phyloP scores from a whole-genome alignment of 2,329 filamentous ascomycete genomes.

The Chlorencoelia australis region DNA sequence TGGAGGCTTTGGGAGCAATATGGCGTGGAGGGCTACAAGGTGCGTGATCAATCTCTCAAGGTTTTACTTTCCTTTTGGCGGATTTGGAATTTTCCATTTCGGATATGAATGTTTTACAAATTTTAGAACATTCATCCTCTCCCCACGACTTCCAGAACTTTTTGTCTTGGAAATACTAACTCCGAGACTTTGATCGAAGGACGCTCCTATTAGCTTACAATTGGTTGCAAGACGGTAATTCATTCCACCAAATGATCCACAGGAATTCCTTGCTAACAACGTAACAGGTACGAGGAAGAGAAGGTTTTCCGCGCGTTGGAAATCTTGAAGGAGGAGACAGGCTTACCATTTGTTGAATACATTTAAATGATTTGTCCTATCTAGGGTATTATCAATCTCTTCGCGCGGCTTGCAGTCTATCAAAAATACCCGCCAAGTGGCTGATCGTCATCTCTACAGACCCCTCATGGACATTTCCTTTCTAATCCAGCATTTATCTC shows the following conservation, averaged over 20 bases:
- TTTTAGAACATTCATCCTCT: too few species aligned
- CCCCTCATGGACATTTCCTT: too few species aligned
- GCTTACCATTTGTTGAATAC: conserved; percentile 24
- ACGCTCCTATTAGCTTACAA: conserved; percentile 33
- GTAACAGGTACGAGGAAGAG: conserved; percentile 29
- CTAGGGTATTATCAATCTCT: background rate
- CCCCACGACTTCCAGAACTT: too few species aligned
- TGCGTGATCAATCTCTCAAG: too few species aligned
- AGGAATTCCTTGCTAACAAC: conserved; percentile 1
- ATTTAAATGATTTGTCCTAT: conserved; percentile 9
- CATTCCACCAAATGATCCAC: conserved; percentile 8
- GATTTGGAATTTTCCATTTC: too few species aligned
- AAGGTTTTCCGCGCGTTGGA: conserved; percentile 28
- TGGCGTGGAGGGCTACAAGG: conserved; percentile 29
- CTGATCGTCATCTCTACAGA: too few species aligned
- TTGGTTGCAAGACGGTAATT: conserved; percentile 27
- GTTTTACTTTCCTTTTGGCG: too few species aligned
- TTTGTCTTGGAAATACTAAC: too few species aligned
- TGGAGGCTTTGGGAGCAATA: conserved; percentile 28
- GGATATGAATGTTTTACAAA: too few species aligned
- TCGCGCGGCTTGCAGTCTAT: background rate
- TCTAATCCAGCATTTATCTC: background rate
- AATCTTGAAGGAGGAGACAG: conserved; percentile 26
- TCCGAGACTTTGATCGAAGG: too few species aligned
- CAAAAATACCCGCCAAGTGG: too few species aligned